These are phyloP conservation scores for Monosporascus sp. DNA, from an alignment of 2,329 filamentous ascomycete genomes.

Conservation along the genomic window DNA sequence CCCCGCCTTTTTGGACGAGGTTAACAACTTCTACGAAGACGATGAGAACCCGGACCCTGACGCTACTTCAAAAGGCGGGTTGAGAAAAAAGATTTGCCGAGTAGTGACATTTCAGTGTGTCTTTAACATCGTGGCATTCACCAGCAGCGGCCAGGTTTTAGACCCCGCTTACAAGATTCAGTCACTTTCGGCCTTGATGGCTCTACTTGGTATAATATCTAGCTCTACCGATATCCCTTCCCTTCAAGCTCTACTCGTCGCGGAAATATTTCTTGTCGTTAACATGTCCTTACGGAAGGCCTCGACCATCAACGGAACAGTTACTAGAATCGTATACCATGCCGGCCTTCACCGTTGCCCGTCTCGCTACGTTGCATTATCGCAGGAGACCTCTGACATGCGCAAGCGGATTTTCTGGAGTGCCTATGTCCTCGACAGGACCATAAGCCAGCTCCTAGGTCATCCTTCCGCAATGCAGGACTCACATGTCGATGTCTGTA, in stretches of 20 bases:
- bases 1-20: conserved; percentile 39
- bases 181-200: conserved; percentile 31
- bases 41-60: background rate
- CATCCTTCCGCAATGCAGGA: conserved; percentile 32
- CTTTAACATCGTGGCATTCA: conserved; percentile 41
- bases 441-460: conserved; percentile 31
- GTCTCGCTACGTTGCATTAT: conserved; percentile 42
- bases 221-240: conserved; percentile 39
- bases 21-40: conserved; percentile 35
- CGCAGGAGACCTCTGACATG: conserved; percentile 25
- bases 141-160: conserved; percentile 27
- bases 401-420: conserved; percentile 38
- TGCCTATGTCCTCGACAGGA: conserved; percentile 32
- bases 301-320: conserved; percentile 41
- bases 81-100: conserved; percentile 20
- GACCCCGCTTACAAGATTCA: conserved; percentile 31
- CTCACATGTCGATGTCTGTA: conserved; percentile 33
- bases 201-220: conserved; percentile 32
- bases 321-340: conserved; percentile 43
- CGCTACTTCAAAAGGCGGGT: background rate
- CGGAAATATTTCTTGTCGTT: conserved; percentile 43
- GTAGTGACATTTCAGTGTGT: conserved; percentile 43
- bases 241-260: conserved; percentile 43
- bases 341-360: conserved; percentile 48
- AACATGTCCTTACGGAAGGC: conserved; percentile 44